These are phyloP conservation scores for Sclerotinia nivalis DNA, from an alignment of 2,329 filamentous ascomycete genomes.

Conservation along the genomic window DNA sequence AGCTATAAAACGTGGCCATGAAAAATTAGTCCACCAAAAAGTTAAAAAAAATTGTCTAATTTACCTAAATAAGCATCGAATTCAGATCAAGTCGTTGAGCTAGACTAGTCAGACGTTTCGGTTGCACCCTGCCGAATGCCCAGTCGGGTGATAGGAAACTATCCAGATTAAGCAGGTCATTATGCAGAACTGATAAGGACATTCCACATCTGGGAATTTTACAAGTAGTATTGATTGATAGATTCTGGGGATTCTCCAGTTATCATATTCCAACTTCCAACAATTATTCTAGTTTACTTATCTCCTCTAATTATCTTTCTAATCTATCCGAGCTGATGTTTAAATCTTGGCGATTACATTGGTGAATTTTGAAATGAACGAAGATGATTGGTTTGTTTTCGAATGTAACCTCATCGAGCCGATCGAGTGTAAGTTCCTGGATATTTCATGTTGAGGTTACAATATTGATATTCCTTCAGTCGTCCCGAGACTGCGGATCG, in stretches of 20 bases:
- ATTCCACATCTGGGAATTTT: neutral
- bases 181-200: neutral
- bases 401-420: too few relatives aligned
- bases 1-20: neutral
- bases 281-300: neutral
- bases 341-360: neutral
- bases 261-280: neutral
- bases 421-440: too few relatives aligned
- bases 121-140: neutral
- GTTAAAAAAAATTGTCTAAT: neutral
- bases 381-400: neutral
- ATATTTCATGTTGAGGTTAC: neutral
- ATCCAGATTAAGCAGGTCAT: slow-evolving; percentile 5
- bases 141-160: neutral
- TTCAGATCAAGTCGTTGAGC: neutral
- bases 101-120: neutral
- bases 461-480: neutral
- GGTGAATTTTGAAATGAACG: too few relatives aligned
- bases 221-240: neutral
- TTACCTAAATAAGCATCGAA: neutral
- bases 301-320: neutral
- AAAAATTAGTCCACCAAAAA: neutral
- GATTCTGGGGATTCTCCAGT: neutral
- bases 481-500: neutral
- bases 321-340: slow-evolving; percentile 4